Base-by-base conservation (phyloP, 441 rosid genomes). In the Brassica balearica region DNA sequence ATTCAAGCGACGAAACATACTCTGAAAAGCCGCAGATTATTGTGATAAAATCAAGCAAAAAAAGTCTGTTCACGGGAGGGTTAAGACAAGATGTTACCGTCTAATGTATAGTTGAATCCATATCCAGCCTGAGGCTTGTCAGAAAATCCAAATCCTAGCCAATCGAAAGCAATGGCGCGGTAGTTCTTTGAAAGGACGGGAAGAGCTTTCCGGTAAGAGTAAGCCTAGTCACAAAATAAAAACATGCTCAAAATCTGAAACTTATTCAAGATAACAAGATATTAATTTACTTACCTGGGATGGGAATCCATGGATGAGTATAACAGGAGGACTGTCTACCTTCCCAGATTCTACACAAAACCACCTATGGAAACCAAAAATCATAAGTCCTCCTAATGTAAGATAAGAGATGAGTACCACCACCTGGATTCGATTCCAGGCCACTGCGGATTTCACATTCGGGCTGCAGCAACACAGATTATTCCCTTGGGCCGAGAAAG, bases 81-180 rank as follows among this genome's bases (percentile, higher is more conserved):
- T 63, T 63, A 68, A 46, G 71, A 77, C 32, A 22, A 56, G 63
- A 71, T 34, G 67, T 79, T 92, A 95, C 98, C 97, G 71, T 76
- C 86, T 79, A 95, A 60, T 46, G 92, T 88, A 82, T 95, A 91
- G 87, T 91, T 88, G 79, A 95, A 95, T 75, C 97, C 97, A 81
- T 95, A 90, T 84, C 87, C 87, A 4, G 97, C 90, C 82, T 95
- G 98, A 77, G 97, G 98, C 83, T 91, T 95, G 79, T 95, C 97
- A 8, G 97, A 95, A 86, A 95, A 95, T 29, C 96, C 97, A 79
- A 92, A 95, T 69, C 98, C 98, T 94, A 90, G 80, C 98, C 98
- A 94, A 71, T 94, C 98, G 14, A 94, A 91, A 77, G 98, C 97
- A 77, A 91, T 81, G 59, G 91, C 93, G 68, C 71, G 93, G 80